Evolutionary conservation across 495 filamentous ascomycete genomes (phyloP).

Genomic region (Bacidia gigantensis): DNA sequence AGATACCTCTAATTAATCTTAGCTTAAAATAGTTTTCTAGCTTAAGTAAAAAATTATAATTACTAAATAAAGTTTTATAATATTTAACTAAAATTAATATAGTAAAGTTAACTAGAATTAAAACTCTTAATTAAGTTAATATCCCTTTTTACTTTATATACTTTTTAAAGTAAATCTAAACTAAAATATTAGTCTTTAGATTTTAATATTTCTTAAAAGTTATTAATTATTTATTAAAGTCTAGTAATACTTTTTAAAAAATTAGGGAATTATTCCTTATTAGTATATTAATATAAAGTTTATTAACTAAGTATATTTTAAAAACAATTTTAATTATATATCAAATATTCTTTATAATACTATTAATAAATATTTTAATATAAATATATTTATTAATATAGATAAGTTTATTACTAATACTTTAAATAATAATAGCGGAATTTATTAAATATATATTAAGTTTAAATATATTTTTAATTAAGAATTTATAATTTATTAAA

Average conservation of each 20-base stretch:
- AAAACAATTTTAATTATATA: neutral
- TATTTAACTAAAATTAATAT: neutral
- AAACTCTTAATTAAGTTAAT: neutral
- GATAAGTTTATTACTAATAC: neutral
- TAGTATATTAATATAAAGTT: neutral
- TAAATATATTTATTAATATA: constrained; percentile 1
- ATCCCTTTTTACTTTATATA: too few relatives aligned
- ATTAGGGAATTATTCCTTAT: neutral
- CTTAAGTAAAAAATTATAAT: too few relatives aligned
- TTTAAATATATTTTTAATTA: neutral
- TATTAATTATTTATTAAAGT: neutral
- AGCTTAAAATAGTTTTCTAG: too few relatives aligned
- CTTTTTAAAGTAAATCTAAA: too few relatives aligned
- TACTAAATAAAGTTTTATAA: too few relatives aligned
- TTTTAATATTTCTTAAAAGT: too few relatives aligned
- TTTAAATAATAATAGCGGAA: neutral
- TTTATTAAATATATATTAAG: constrained; percentile 5
- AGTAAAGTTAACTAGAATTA: neutral
- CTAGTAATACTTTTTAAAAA: neutral
- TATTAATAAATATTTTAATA: neutral
- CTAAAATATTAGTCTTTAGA: too few relatives aligned
- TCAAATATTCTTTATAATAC: neutral
- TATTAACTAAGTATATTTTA: neutral
- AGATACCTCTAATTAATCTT: too few relatives aligned
- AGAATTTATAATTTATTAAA: neutral